phyloP scores from a whole-genome alignment of 1,139 yeast species.

The Scheffersomyces quercinus region DNA sequence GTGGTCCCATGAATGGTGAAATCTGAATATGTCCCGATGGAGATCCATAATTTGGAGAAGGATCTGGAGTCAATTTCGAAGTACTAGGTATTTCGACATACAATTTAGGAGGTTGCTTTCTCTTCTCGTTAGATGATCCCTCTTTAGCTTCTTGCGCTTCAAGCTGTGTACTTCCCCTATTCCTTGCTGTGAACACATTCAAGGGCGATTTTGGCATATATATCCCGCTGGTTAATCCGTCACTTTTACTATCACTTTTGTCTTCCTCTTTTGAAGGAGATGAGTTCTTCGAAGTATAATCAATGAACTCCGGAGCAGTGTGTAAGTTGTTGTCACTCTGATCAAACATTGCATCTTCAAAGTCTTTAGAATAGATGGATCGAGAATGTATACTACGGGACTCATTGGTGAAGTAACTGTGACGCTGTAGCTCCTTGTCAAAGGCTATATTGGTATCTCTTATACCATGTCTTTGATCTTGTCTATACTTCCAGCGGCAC shows the following conservation, averaged over 20 bases:
- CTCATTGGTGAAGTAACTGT: conserved; percentile 30
- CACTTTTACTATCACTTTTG: conserved; percentile 7
- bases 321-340: conserved; percentile 1
- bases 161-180: conserved; percentile 4
- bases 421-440: conserved; percentile 25
- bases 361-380: background rate
- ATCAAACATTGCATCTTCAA: background rate
- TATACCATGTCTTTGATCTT: conserved; percentile 29
- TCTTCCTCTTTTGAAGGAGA: background rate
- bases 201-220: conserved; percentile 38
- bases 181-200: conserved; percentile 20
- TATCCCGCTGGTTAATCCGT: conserved; percentile 20
- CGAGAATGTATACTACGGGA: conserved; percentile 1
- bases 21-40: conserved; percentile 2
- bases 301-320: background rate
- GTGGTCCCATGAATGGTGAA: conserved; percentile 10
- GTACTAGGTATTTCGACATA: conserved; percentile 19
- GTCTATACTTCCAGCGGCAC: conserved; percentile 56
- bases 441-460: conserved; percentile 28
- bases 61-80: background rate
- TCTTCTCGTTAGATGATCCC: conserved; percentile 7
- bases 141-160: background rate
- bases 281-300: background rate
- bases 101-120: conserved; percentile 15
- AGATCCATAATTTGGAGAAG: conserved; percentile 4